phyloP scores from a whole-genome alignment of 805 yeast genomes.

The Candida oleophila region DNA sequence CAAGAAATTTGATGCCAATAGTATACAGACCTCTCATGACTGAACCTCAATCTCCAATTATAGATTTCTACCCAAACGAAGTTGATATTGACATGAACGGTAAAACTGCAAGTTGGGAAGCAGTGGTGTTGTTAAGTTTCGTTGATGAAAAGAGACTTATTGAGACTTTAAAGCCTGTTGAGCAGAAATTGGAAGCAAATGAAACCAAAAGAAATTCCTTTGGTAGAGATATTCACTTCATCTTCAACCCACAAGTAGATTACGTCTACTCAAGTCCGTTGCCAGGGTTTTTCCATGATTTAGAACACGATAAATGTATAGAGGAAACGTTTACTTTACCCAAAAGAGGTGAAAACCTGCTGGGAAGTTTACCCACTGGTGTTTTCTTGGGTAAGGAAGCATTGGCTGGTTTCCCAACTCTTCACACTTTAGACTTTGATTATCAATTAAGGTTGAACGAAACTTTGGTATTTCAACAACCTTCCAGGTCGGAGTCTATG shows the following conservation, averaged over 20 bases:
- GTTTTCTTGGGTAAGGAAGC: slow-evolving; percentile 69
- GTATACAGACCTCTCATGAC: slow-evolving; percentile 81
- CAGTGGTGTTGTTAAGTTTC: slow-evolving; percentile 88
- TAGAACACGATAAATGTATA: slow-evolving; percentile 75
- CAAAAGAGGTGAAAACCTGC: slow-evolving; percentile 38
- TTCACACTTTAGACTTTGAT: slow-evolving; percentile 65
- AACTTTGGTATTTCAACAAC: slow-evolving; percentile 77
- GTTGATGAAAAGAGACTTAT: slow-evolving; percentile 80
- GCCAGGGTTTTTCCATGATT: slow-evolving; percentile 72
- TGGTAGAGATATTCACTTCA: slow-evolving; percentile 68
- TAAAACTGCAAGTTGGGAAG: slow-evolving; percentile 96
- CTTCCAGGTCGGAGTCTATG: slow-evolving; percentile 81
- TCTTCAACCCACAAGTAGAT: slow-evolving; percentile 74
- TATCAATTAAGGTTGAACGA: slow-evolving; percentile 57
- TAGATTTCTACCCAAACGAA: slow-evolving; percentile 85
- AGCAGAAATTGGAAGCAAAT: slow-evolving; percentile 59
- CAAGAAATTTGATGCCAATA: slow-evolving; percentile 73
- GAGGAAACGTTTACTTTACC: slow-evolving; percentile 60
- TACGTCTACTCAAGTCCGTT: slow-evolving; percentile 71
- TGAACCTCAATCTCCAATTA: slow-evolving; percentile 80
- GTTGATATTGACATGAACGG: slow-evolving; percentile 91
- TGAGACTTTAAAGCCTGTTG: slow-evolving; percentile 68
- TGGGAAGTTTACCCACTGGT: slow-evolving; percentile 60
- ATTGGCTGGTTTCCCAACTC: slow-evolving; percentile 88
- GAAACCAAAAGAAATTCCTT: slow-evolving; percentile 73